phyloP scores from a whole-genome alignment of 495 filamentous ascomycete species.

The Podospora pseudocomata region DNA sequence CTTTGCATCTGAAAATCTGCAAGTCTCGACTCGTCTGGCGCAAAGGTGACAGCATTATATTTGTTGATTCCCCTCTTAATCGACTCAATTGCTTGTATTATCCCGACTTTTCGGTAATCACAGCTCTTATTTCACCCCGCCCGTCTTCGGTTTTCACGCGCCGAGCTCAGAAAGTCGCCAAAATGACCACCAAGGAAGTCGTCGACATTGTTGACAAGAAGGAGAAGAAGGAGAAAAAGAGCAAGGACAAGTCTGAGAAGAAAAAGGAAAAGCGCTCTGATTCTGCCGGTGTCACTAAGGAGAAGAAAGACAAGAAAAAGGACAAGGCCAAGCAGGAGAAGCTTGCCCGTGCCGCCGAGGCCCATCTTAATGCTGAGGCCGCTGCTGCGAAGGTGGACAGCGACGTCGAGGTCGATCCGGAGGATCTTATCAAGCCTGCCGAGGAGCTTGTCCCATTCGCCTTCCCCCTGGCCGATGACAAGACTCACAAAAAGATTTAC shows the following conservation, averaged over 20 bases:
- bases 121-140: neutral
- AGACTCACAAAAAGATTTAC: constrained; percentile 85
- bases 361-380: constrained; percentile 30
- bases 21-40: constrained; percentile 1
- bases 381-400: constrained; percentile 22
- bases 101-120: neutral
- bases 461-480: constrained; percentile 83
- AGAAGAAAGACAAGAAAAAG: constrained; percentile 61
- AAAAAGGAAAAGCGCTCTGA: constrained; percentile 69
- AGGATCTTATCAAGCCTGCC: constrained; percentile 47
- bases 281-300: constrained; percentile 70
- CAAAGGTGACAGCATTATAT: neutral
- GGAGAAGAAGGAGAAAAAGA: constrained; percentile 72
- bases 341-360: constrained; percentile 37
- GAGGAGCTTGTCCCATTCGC: constrained; percentile 91
- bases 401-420: constrained; percentile 27
- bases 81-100: neutral
- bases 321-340: constrained; percentile 54
- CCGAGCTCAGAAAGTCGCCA: constrained; percentile 6
- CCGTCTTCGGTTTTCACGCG: neutral
- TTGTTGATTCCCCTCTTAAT: neutral
- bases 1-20: constrained; percentile 27
- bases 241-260: constrained; percentile 81
- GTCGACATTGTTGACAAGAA: constrained; percentile 53
- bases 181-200: constrained; percentile 27